These are phyloP conservation scores for Suillus subalutaceus DNA, from an alignment of 768 basidiomycete species.

Conservation along the genomic window DNA sequence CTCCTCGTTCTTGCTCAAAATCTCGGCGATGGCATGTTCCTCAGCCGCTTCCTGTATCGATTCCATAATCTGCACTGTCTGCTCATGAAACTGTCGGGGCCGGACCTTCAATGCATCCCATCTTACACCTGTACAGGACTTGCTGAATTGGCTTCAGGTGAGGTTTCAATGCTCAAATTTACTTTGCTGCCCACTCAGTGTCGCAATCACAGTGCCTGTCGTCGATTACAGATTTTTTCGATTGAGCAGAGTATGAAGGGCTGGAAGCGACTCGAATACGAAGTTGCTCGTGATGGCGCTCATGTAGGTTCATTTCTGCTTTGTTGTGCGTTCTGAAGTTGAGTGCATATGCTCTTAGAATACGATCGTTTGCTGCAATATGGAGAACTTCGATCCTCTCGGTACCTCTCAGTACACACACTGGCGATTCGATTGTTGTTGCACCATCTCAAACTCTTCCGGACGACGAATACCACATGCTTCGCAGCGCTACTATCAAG, in stretches of 20 bases:
- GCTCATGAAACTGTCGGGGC: too few relatives aligned
- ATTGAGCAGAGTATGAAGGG: constrained; percentile 99
- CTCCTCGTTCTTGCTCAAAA: too few relatives aligned
- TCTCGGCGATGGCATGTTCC: too few relatives aligned
- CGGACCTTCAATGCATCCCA: constrained; percentile 67
- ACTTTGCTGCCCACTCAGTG: constrained; percentile 9
- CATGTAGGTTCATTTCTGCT: constrained; percentile 63
- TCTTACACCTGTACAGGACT: constrained; percentile 81
- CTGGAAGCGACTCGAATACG: constrained; percentile 99
- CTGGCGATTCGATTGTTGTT: constrained; percentile 99
- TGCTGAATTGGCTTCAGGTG: constrained; percentile 87
- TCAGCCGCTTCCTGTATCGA: too few relatives aligned
- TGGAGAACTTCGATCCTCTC: constrained; percentile 99
- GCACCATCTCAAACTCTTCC: constrained; percentile 97
- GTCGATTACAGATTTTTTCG: constrained; percentile 88
- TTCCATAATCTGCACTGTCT: too few relatives aligned
- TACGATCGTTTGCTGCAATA: constrained; percentile 99
- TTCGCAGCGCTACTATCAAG: constrained; percentile 96
- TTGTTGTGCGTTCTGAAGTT: constrained; percentile 15
- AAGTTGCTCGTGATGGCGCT: constrained; percentile 96
- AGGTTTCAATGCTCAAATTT: constrained; percentile 14
- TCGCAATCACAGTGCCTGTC: constrained; percentile 66
- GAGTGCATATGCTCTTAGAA: constrained; percentile 53
- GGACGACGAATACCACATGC: constrained; percentile 99
- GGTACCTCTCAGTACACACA: constrained; percentile 99